Conservation (phyloP, 257 asterid genomes). For the Nyctanthes arbortristis region DNA sequence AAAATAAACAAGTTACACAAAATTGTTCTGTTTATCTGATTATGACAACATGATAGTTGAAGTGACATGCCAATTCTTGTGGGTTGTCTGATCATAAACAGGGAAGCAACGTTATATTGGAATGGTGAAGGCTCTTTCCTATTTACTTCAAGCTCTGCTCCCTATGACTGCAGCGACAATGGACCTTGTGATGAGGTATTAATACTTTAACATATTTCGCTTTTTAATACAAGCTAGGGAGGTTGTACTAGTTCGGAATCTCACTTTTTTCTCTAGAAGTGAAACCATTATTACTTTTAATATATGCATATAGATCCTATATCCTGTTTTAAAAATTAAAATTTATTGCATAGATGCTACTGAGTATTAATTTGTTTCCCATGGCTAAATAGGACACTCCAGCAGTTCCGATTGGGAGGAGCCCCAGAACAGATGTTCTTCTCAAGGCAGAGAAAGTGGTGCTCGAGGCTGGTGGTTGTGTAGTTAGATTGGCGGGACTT, state of each 20-base stretch:
- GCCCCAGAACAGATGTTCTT: slow-evolving; percentile 88
- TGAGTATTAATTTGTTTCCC: slow-evolving; percentile 16
- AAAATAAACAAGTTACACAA: slow-evolving; percentile 1
- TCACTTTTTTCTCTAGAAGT: slow-evolving; percentile 8
- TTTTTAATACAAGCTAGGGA: background rate
- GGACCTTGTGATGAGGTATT: slow-evolving; percentile 91
- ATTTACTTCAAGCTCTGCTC: slow-evolving; percentile 96
- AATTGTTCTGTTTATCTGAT: slow-evolving; percentile 2
- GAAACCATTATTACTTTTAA: background rate
- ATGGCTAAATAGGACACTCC: slow-evolving; percentile 66
- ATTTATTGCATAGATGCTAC: background rate
- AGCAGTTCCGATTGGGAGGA: slow-evolving; percentile 77
- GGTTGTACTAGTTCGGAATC: background rate
- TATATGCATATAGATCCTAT: background rate
- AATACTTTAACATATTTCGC: slow-evolving; percentile 23
- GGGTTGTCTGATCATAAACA: slow-evolving; percentile 31
- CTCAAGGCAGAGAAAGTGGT: slow-evolving; percentile 77
- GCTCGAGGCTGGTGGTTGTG: slow-evolving; percentile 83
- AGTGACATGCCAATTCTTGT: slow-evolving; percentile 11
- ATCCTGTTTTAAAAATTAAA: background rate
- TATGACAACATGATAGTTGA: background rate
- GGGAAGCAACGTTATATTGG: slow-evolving; percentile 90
- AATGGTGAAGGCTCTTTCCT: slow-evolving; percentile 91
- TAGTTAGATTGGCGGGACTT: slow-evolving; percentile 94
- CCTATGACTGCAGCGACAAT: slow-evolving; percentile 82